These are phyloP conservation scores for Haematococcus lacustris DNA, from an alignment of 139 green algal genomes.

Conservation along the genomic window DNA sequence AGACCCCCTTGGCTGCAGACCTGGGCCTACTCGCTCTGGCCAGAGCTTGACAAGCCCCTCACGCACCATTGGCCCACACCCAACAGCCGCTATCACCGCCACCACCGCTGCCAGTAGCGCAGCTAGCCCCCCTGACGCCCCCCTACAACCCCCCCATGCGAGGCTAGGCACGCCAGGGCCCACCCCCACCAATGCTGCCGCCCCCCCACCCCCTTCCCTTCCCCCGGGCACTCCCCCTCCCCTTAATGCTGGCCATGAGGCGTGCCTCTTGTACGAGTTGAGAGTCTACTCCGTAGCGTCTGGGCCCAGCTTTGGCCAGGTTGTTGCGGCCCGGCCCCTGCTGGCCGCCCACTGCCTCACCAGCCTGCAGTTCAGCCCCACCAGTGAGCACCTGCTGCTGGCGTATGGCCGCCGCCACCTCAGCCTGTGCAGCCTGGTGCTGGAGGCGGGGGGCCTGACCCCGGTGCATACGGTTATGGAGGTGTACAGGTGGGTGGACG, in stretches of 20 bases:
- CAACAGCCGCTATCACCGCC: not conserved
- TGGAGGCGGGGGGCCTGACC: slow-evolving; percentile 46
- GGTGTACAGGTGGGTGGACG: slow-evolving; percentile 40
- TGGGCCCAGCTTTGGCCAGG: slow-evolving; percentile 33
- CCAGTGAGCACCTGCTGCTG: slow-evolving; percentile 73
- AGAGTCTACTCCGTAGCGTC: slow-evolving; percentile 65
- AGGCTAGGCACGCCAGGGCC: not conserved
- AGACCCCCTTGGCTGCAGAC: too few relatives aligned
- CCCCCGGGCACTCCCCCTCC: too few relatives aligned
- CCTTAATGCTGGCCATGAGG: too few relatives aligned
- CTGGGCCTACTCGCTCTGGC: too few relatives aligned
- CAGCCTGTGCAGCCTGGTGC: slow-evolving; percentile 65
- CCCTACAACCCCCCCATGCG: not conserved
- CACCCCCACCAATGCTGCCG: not conserved
- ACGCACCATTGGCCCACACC: too few relatives aligned
- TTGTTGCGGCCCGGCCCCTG: slow-evolving; percentile 55
- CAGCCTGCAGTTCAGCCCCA: slow-evolving; percentile 85
- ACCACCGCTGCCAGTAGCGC: not conserved
- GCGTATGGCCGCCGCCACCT: slow-evolving; percentile 87
- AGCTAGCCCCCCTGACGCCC: not conserved
- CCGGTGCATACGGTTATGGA: slow-evolving; percentile 86
- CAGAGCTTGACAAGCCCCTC: too few relatives aligned
- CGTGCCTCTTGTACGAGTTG: slow-evolving; percentile 82
- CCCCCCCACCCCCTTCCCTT: too few relatives aligned
- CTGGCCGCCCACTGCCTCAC: slow-evolving; percentile 92